These are phyloP conservation scores for Saturnispora ahearnii DNA, from an alignment of 805 yeast genomes.

Conservation along the genomic window DNA sequence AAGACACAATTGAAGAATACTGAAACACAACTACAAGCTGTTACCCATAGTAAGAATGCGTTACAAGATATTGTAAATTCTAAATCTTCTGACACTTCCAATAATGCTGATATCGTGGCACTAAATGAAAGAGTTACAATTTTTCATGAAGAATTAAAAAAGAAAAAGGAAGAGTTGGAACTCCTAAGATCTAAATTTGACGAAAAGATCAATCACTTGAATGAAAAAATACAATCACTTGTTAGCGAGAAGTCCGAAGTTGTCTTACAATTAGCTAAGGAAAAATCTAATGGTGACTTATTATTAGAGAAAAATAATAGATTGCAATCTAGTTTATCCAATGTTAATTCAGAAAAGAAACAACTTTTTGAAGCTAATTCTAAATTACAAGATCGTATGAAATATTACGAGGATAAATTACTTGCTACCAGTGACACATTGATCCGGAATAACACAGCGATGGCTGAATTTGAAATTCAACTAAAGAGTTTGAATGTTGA, in stretches of 20 bases:
- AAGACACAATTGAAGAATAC: slow-evolving; percentile 48
- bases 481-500: slow-evolving; percentile 46
- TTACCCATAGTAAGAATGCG: slow-evolving; percentile 62
- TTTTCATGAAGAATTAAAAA: slow-evolving; percentile 25
- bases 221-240: slow-evolving; percentile 34
- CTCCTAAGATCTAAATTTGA: slow-evolving; percentile 33
- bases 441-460: slow-evolving; percentile 39
- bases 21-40: slow-evolving; percentile 43
- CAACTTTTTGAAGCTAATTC: slow-evolving; percentile 34
- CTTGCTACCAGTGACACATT: slow-evolving; percentile 46
- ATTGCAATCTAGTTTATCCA: slow-evolving; percentile 31
- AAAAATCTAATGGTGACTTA: slow-evolving; percentile 45
- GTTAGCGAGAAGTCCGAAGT: slow-evolving; percentile 37
- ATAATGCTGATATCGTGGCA: slow-evolving; percentile 14
- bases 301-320: slow-evolving; percentile 42
- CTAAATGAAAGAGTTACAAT: slow-evolving; percentile 20
- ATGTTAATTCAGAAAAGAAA: slow-evolving; percentile 36
- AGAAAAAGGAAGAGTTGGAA: slow-evolving; percentile 32
- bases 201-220: slow-evolving; percentile 39
- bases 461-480: slow-evolving; percentile 37
- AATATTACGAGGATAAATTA: slow-evolving; percentile 40
- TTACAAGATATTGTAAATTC: slow-evolving; percentile 33
- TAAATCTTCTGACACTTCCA: slow-evolving; percentile 8
- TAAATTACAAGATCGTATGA: slow-evolving; percentile 33
- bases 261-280: slow-evolving; percentile 41